Percentiles rank a stretch among this genome's conserved stretches.
phyloP scores from a whole-genome alignment of 495 filamentous ascomycete species.

The Daldinia vernicosa region DNA sequence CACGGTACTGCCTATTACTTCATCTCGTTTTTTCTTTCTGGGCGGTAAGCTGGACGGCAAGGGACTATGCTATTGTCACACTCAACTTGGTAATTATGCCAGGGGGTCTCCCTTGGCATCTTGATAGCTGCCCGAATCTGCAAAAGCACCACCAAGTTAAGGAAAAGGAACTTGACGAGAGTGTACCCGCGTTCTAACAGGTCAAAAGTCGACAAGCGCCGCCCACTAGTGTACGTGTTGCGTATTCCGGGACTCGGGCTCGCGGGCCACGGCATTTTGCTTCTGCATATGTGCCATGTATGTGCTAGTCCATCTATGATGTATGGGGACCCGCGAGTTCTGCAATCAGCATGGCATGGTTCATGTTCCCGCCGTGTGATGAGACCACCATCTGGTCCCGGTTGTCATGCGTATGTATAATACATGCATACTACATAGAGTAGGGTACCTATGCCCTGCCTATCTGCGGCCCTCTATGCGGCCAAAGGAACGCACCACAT shows the following conservation, averaged over 20 bases:
- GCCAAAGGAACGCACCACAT: conserved; percentile 40
- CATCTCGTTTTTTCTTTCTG: conserved; percentile 15
- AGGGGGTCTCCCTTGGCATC: conserved; percentile 42
- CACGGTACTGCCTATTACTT: conserved; percentile 26
- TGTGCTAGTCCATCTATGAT: conserved; percentile 38
- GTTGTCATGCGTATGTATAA: conserved; percentile 37
- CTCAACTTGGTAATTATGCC: conserved; percentile 26
- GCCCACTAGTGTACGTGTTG: conserved; percentile 14
- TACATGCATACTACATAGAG: conserved; percentile 33
- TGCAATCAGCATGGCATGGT: conserved; percentile 39
- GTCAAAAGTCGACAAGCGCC: conserved; percentile 15
- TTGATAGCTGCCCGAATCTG: conserved; percentile 36
- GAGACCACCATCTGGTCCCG: conserved; percentile 36
- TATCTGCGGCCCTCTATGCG: conserved; percentile 41
- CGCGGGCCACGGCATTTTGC: conserved; percentile 38
- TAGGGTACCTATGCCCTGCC: conserved; percentile 30
- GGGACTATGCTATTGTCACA: conserved; percentile 32
- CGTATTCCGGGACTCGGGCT: conserved; percentile 44
- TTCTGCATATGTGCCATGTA: conserved; percentile 33
- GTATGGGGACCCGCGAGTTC: conserved; percentile 35
- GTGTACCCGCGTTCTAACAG: background rate
- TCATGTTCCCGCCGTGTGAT: conserved; percentile 43
- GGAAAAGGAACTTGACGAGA: conserved; percentile 15
- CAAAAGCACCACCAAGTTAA: conserved; percentile 24
- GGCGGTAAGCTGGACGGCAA: conserved; percentile 33